Evolutionary conservation across 371 early-diverging fungal genomes (phyloP).

Genomic region (Capillidium heterosporum): DNA sequence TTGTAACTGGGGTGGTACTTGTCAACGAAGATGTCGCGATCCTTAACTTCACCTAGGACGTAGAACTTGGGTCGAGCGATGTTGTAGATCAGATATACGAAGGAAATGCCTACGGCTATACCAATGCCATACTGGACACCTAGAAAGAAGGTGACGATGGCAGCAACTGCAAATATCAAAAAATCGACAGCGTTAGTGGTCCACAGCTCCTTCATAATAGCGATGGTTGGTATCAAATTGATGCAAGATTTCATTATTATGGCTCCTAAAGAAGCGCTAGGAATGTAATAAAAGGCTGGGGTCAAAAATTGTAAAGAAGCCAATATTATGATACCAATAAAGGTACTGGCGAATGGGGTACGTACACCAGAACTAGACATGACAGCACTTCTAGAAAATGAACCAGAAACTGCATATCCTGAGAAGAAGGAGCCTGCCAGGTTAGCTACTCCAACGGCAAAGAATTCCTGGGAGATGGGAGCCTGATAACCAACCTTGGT

Average conservation of each 20-base stretch:
- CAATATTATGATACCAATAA: constrained; percentile 49
- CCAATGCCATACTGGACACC: constrained; percentile 45
- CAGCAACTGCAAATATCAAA: constrained; percentile 35
- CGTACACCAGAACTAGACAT: constrained; percentile 55
- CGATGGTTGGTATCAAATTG: constrained; percentile 13
- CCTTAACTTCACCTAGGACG: constrained; percentile 14
- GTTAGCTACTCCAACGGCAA: constrained; percentile 66
- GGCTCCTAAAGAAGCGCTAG: constrained; percentile 32
- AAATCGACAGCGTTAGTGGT: constrained; percentile 18
- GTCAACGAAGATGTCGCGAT: constrained; percentile 7
- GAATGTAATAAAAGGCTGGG: constrained; percentile 66
- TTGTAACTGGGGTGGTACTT: background rate
- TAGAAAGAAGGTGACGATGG: constrained; percentile 41
- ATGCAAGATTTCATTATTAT: constrained; percentile 33
- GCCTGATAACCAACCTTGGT: constrained; percentile 19
- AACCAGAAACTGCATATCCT: constrained; percentile 64
- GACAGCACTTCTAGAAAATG: constrained; percentile 71
- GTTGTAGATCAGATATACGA: constrained; percentile 37
- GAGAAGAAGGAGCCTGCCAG: constrained; percentile 61
- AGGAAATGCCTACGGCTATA: constrained; percentile 32
- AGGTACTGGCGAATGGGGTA: constrained; percentile 59
- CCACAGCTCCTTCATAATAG: constrained; percentile 14
- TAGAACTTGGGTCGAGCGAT: constrained; percentile 42
- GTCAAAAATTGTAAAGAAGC: constrained; percentile 58
- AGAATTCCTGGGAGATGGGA: constrained; percentile 54